Evolutionary conservation across 345 rosid genomes (phyloP).

Genomic region (Eucalyptus tenuipes): DNA sequence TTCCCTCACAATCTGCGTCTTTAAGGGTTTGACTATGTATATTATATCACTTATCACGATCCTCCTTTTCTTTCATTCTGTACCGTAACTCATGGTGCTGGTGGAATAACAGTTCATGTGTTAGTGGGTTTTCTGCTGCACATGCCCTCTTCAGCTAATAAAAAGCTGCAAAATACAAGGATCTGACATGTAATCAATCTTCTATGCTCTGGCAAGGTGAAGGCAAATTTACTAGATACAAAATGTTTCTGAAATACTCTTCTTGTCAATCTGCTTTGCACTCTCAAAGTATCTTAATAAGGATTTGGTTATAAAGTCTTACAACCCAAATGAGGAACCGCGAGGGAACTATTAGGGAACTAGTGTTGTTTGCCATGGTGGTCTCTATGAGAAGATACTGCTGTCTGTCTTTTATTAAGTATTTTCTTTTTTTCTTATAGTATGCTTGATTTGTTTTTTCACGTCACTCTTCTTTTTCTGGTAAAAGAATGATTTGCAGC

Average conservation of each 20-base stretch:
- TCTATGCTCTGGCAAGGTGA: not conserved
- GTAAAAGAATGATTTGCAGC: not conserved
- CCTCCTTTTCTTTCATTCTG: not conserved
- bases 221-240: not conserved
- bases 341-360: not conserved
- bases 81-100: not conserved
- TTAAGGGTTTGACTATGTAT: not conserved
- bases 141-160: not conserved
- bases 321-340: not conserved
- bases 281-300: not conserved
- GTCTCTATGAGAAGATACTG: not conserved
- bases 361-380: not conserved
- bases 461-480: not conserved
- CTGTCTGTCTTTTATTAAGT: not conserved
- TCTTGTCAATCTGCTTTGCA: not conserved
- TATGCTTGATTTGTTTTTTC: not conserved
- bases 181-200: not conserved
- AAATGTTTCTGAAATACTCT: not conserved
- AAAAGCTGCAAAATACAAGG: not conserved
- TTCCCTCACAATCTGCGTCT: not conserved
- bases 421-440: not conserved
- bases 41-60: not conserved
- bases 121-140: not conserved
- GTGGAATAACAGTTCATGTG: not conserved
- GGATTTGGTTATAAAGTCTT: not conserved